phyloP scores from a whole-genome alignment of 2,329 filamentous ascomycete genomes.

The Curvularia verruculosa region DNA sequence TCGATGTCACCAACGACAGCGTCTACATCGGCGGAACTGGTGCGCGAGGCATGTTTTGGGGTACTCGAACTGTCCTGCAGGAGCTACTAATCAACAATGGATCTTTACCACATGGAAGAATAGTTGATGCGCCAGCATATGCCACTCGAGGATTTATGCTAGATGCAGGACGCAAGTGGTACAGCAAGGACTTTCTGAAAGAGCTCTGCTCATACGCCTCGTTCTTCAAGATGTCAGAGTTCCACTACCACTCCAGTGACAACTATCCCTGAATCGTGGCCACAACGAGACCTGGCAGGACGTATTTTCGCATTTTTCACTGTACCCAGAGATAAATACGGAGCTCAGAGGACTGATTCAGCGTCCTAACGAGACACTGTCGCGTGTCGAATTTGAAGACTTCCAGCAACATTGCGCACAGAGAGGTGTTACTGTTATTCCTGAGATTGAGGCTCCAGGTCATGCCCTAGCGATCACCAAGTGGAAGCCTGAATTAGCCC shows the following conservation, averaged over 20 bases:
- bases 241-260: slow-evolving; percentile 59
- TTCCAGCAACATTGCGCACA: slow-evolving; percentile 45
- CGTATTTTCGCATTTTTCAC: slow-evolving; percentile 55
- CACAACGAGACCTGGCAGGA: slow-evolving; percentile 55
- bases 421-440: slow-evolving; percentile 46
- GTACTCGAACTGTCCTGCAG: slow-evolving; percentile 55
- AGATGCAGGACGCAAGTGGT: slow-evolving; percentile 55
- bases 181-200: slow-evolving; percentile 50
- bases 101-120: slow-evolving; percentile 35
- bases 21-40: slow-evolving; percentile 52
- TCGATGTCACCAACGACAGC: slow-evolving; percentile 47
- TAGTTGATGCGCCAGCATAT: slow-evolving; percentile 53
- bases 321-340: slow-evolving; percentile 45
- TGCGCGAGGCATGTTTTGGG: slow-evolving; percentile 56
- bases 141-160: slow-evolving; percentile 55
- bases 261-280: slow-evolving; percentile 57
- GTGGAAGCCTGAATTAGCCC: slow-evolving; percentile 49
- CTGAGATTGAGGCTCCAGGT: slow-evolving; percentile 48
- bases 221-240: slow-evolving; percentile 58
- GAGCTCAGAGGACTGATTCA: slow-evolving; percentile 44
- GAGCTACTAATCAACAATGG: slow-evolving; percentile 48
- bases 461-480: slow-evolving; percentile 48
- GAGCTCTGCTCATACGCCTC: slow-evolving; percentile 54
- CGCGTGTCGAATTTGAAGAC: slow-evolving; percentile 44
- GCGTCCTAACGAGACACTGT: slow-evolving; percentile 46